Evolutionary conservation across 352 stramenopile genomes (phyloP).

Genomic region (Aphanomyces invadans): DNA sequence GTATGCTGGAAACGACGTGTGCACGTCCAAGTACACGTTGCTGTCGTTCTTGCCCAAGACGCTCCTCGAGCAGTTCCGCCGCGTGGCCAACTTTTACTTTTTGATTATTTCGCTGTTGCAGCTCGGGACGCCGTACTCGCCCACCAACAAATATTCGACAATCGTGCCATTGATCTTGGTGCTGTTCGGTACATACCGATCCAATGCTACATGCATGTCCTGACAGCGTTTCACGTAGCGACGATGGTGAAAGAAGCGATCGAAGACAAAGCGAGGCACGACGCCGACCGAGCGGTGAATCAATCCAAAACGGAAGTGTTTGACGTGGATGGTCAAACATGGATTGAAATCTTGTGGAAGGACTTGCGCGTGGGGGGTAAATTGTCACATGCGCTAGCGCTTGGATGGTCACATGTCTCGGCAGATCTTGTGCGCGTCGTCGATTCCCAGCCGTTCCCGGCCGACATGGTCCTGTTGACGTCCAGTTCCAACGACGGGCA

Average conservation of each 20-base stretch:
- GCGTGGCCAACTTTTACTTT: conserved; percentile 96
- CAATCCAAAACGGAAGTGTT: conserved; percentile 41
- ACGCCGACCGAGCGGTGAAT: conserved; percentile 65
- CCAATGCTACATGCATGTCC: not conserved
- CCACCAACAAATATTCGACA: conserved; percentile 84
- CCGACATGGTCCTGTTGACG: conserved; percentile 87
- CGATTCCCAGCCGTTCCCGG: conserved; percentile 85
- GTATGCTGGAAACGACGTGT: conserved; percentile 41
- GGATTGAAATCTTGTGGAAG: conserved; percentile 73
- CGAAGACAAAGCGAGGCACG: conserved; percentile 64
- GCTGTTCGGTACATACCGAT: conserved; percentile 31
- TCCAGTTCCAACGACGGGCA: conserved; percentile 63
- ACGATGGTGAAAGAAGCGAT: conserved; percentile 84
- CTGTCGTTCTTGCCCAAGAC: conserved; percentile 93
- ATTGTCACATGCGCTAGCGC: not conserved
- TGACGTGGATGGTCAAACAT: conserved; percentile 23
- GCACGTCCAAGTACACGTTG: conserved; percentile 91
- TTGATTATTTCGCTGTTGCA: conserved; percentile 92
- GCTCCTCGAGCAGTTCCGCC: conserved; percentile 93
- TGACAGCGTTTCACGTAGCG: conserved; percentile 28
- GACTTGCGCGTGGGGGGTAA: conserved; percentile 64
- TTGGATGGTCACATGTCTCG: not conserved
- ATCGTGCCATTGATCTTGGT: conserved; percentile 72
- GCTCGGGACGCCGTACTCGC: conserved; percentile 83
- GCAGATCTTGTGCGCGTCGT: conserved; percentile 77